Evolutionary conservation across 768 basidiomycete species (phyloP).

Genomic region (Trametes cinnabarina): DNA sequence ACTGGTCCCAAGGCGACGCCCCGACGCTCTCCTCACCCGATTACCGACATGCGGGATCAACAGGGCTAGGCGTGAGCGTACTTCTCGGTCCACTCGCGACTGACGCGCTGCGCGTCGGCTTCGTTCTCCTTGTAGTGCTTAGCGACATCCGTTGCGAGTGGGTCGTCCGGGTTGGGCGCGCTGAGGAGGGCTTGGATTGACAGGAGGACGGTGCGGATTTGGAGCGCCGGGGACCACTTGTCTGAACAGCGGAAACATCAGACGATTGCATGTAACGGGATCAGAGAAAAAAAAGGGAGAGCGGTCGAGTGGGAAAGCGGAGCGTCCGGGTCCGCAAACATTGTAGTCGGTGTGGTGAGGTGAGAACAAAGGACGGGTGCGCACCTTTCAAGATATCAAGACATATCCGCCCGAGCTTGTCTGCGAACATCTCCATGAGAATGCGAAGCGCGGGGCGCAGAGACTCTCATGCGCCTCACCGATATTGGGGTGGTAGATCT

Average conservation of each 20-base stretch:
- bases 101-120: conserved; percentile 87
- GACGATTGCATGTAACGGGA: not conserved
- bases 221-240: conserved; percentile 98
- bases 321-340: no score
- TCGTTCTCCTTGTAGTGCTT: conserved; percentile 99
- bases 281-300: not conserved
- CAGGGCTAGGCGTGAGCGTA: conserved; percentile 53
- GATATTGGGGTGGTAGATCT: conserved; percentile 99
- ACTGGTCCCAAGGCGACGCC: not conserved
- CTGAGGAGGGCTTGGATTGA: conserved; percentile 96
- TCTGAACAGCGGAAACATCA: no score
- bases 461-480: conserved; percentile 62
- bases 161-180: conserved; percentile 96
- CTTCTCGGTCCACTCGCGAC: conserved; percentile 92
- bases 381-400: conserved; percentile 95
- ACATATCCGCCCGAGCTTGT: conserved; percentile 98
- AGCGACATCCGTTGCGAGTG: conserved; percentile 90
- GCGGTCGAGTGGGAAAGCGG: not conserved
- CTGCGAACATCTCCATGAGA: conserved; percentile 39
- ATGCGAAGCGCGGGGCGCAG: not conserved
- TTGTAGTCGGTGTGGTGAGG: no score
- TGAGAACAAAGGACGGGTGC: conserved; percentile 21
- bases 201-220: conserved; percentile 95
- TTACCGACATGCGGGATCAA: not conserved
- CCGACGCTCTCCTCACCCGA: not conserved